Evolutionary conservation across 2,329 filamentous ascomycete genomes (phyloP), one percentile per base, ranked within the genome.

Genomic region (Chaetomium olivaceum): DNA sequence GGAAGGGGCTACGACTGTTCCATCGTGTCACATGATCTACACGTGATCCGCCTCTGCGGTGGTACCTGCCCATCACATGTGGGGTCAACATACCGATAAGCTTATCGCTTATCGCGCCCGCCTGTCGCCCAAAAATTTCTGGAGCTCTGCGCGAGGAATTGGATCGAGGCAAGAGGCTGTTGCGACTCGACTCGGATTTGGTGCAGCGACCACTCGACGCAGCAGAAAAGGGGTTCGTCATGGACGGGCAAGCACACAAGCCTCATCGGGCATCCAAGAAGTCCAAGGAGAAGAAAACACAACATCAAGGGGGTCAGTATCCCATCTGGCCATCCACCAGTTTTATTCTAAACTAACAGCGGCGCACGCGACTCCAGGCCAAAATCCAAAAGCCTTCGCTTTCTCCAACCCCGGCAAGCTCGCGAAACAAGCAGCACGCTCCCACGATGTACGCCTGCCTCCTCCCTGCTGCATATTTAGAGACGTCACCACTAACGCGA

Each of bases 381-480:
- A 82, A 69, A 97, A 97, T 76, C 91, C 92, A 2, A 97, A 97
- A 80, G 93, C 93, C 16, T 97, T 97, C 77, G 90, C 92, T 62
- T 92, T 91, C 76, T 84, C 91, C 51, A 89, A 90, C 68, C 92
- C 93, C 0, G 93, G 93, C 69, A 91, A 90, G 75, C 84, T 94
- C 72, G 87, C 90, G 67, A 90, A 89, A 77, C 87, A 91, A 70
- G 91, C 89, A 5, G 88, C 89, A 61, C 83, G 91, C 74, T 90
- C 88, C 66, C 85, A 89, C 74, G 89, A 92, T 85, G 88, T 89
- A 80, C 31, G 81, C 19, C 5, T 59, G 59, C 5, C 19, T 3
- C 21, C 31, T 39, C 36, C 36, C 12, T 39, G 7, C 16, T 29
- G 12, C 27, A 43, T 58, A 29, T 3, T 25, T 8, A 3, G 1